A percentile compares a stretch with the other conserved stretches of the same genome.
These are phyloP conservation scores for Pisolithus microcarpus DNA, from an alignment of 768 basidiomycete genomes.

Conservation along the genomic window DNA sequence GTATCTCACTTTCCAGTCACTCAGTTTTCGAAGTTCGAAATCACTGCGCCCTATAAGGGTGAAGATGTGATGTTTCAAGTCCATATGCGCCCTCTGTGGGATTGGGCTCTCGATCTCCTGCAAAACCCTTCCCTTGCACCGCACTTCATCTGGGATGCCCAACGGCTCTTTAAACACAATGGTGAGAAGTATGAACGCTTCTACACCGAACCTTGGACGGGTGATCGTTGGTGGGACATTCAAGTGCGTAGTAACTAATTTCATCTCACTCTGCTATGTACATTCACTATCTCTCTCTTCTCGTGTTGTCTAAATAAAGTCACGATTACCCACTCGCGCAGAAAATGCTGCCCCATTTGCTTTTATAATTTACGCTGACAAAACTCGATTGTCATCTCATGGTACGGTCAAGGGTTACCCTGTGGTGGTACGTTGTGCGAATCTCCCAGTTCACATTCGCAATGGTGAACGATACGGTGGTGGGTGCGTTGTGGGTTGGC, in stretches of 20 bases:
- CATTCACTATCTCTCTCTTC: no score
- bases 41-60: background rate
- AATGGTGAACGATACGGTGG: slow-evolving; percentile 31
- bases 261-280: no score
- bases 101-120: slow-evolving; percentile 7
- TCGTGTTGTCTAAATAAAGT: background rate
- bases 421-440: slow-evolving; percentile 23
- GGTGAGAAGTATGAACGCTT: slow-evolving; percentile 21
- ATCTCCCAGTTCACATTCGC: slow-evolving; percentile 26
- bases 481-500: slow-evolving; percentile 31
- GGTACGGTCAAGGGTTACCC: slow-evolving; percentile 34
- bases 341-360: slow-evolving; percentile 19
- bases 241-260: slow-evolving; percentile 21
- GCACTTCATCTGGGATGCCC: slow-evolving; percentile 28
- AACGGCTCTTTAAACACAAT: slow-evolving; percentile 22
- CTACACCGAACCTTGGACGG: slow-evolving; percentile 33
- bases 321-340: background rate
- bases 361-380: slow-evolving; percentile 36
- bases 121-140: slow-evolving; percentile 2
- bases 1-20: no score
- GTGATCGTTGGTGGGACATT: slow-evolving; percentile 28
- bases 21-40: background rate
- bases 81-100: slow-evolving; percentile 1
- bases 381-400: slow-evolving; percentile 31
- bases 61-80: background rate